phyloP scores from a whole-genome alignment of 176 grass and related monocot genomes.

The Pontederia crassipes region DNA sequence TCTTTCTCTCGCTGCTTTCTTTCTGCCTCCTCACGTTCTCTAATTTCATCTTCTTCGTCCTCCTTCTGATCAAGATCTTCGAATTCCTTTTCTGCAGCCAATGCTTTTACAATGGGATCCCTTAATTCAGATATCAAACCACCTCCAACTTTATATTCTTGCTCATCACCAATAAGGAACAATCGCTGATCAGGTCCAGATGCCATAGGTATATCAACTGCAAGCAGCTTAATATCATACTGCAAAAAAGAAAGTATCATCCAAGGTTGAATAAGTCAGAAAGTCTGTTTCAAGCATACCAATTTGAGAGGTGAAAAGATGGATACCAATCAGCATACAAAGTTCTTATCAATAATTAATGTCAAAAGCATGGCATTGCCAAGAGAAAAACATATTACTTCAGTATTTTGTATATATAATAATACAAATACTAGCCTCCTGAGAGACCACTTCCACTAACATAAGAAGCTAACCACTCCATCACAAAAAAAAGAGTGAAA shows the following conservation, averaged over 20 bases:
- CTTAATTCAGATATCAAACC: conserved; percentile 84
- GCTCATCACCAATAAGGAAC: conserved; percentile 61
- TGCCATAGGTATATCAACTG: conserved; percentile 91
- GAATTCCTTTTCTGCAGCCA: conserved; percentile 94
- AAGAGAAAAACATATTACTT: no score
- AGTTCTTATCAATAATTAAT: no score
- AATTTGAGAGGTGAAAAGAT: no score
- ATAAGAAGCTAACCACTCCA: no score
- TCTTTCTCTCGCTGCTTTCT: conserved; percentile 52
- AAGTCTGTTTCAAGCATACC: no score
- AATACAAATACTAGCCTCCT: no score
- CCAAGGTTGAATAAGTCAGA: neutral
- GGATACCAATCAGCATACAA: no score
- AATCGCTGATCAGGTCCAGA: conserved; percentile 72
- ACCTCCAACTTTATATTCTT: conserved; percentile 93
- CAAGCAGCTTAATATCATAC: conserved; percentile 89
- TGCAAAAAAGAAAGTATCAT: conserved; percentile 17
- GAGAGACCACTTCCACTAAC: no score
- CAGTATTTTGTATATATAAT: no score
- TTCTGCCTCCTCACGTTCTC: conserved; percentile 65
- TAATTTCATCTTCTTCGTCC: conserved; percentile 68
- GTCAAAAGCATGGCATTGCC: no score
- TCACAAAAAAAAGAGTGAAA: no score
- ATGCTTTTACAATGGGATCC: conserved; percentile 78
- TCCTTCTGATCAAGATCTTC: conserved; percentile 74